Conservation (phyloP, 129 eudicot species). For the Escallonia herrerae region DNA sequence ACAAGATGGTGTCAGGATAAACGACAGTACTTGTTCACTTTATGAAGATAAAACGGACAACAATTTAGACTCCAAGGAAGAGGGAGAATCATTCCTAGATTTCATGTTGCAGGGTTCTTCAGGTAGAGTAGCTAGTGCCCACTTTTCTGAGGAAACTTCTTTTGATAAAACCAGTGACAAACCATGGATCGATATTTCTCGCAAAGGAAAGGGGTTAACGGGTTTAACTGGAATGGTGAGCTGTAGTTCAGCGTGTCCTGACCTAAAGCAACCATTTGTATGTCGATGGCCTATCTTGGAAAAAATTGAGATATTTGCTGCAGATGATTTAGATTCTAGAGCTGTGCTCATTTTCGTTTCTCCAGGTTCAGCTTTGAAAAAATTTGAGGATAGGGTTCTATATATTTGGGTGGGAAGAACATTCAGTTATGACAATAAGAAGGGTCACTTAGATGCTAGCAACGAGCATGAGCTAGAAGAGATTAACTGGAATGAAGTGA, state of each 20-base stretch:
- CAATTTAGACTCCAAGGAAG: conserved; percentile 10
- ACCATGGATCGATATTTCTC: conserved; percentile 13
- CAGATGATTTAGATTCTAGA: conserved; percentile 44
- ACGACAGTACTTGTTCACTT: conserved; percentile 7
- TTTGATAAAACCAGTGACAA: conserved; percentile 10
- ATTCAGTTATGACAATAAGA: conserved; percentile 23
- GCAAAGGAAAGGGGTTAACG: conserved; percentile 18
- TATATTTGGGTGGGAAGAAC: conserved; percentile 69
- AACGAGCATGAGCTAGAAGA: conserved; percentile 26
- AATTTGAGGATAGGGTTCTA: conserved; percentile 28
- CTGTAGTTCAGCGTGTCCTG: conserved; percentile 10
- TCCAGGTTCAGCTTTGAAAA: conserved; percentile 26
- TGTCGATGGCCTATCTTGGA: conserved; percentile 69
- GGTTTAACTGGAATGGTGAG: conserved; percentile 4
- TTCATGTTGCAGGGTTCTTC: conserved; percentile 16
- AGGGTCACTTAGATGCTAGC: conserved; percentile 17
- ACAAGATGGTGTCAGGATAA: conserved; percentile 9
- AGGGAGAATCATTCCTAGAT: conserved; percentile 3
- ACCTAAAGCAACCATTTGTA: conserved; percentile 26
- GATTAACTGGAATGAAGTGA: conserved; percentile 33
- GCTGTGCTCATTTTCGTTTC: conserved; percentile 31
- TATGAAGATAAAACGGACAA: conserved; percentile 6
- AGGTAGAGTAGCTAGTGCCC: conserved; percentile 1
- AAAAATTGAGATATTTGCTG: conserved; percentile 26
- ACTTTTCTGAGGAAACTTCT: conserved; percentile 4